Conservation (phyloP, 495 filamentous ascomycete genomes). For the Penicillium roqueforti region DNA sequence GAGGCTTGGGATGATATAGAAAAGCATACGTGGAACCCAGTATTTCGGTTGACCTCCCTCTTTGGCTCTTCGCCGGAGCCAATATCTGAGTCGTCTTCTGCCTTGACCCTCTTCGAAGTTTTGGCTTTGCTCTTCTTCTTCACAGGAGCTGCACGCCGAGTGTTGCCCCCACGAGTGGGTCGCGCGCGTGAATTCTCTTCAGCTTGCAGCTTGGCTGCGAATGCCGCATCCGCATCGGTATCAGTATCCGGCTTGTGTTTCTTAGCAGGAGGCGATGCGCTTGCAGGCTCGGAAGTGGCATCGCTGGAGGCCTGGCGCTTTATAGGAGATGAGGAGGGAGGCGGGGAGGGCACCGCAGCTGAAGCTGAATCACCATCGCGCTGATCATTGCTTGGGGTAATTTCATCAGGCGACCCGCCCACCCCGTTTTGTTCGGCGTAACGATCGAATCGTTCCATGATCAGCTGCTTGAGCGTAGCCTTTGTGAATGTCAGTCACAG, state of each 20-base stretch:
- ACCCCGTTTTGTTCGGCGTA: conserved; percentile 50
- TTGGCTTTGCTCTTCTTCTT: conserved; percentile 70
- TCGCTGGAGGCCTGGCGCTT: conserved; percentile 53
- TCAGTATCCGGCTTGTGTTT: conserved; percentile 52
- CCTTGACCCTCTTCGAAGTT: conserved; percentile 69
- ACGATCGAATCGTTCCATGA: conserved; percentile 86
- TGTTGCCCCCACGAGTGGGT: conserved; percentile 61
- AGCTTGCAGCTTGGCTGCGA: conserved; percentile 85
- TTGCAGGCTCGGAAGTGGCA: conserved; percentile 43
- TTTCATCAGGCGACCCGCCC: conserved; percentile 33
- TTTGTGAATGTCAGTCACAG: conserved; percentile 31
- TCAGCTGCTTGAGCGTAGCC: conserved; percentile 76
- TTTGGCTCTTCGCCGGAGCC: conserved; percentile 59
- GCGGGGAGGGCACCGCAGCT: conserved; percentile 43
- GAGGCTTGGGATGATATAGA: neutral
- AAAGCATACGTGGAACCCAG: conserved; percentile 62
- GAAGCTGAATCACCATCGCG: conserved; percentile 31
- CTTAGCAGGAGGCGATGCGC: conserved; percentile 47
- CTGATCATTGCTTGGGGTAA: conserved; percentile 43
- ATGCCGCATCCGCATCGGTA: conserved; percentile 74
- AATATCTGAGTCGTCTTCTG: conserved; percentile 75
- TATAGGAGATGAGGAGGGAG: conserved; percentile 50
- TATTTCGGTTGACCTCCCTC: conserved; percentile 59
- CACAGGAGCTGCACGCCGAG: conserved; percentile 51
- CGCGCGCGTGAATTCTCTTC: conserved; percentile 78